Percentiles rank a stretch among this genome's conserved stretches.
Conservation (phyloP, 192 early-diverging fungal genomes). For the Obelidium mucronatum region DNA sequence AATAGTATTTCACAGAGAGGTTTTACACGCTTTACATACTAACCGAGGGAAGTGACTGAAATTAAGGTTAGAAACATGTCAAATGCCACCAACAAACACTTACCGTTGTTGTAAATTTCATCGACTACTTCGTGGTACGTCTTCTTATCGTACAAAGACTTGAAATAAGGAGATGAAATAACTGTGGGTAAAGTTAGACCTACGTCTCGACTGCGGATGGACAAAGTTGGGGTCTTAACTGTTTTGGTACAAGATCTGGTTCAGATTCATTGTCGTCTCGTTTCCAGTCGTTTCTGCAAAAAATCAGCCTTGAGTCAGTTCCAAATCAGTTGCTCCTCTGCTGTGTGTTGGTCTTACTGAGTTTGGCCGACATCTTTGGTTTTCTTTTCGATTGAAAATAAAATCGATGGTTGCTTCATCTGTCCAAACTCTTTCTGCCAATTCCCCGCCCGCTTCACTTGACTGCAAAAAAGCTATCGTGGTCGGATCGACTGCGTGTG, state of each 20-base stretch:
- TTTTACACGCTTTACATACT: not conserved
- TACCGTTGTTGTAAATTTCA: constrained; percentile 76
- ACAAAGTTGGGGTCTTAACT: too few relatives aligned
- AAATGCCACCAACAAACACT: not conserved
- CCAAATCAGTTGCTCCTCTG: too few relatives aligned
- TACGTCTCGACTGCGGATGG: too few relatives aligned
- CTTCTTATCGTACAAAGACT: constrained; percentile 72
- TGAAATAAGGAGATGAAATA: constrained; percentile 77
- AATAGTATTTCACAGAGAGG: not conserved
- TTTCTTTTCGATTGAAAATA: not conserved
- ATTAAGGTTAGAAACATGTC: not conserved
- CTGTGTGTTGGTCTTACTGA: not conserved
- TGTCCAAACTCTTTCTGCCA: not conserved
- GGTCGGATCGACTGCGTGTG: constrained; percentile 51
- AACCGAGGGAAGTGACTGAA: constrained; percentile 35
- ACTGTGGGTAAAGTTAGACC: constrained; percentile 71
- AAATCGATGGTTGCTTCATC: not conserved
- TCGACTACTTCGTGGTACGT: constrained; percentile 81
- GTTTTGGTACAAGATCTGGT: constrained; percentile 58
- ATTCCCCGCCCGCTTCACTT: not conserved
- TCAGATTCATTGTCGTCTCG: constrained; percentile 83
- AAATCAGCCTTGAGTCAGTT: too few relatives aligned
- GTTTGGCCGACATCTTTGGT: not conserved
- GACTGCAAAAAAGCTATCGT: constrained; percentile 58
- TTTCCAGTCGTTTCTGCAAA: constrained; percentile 75